Evolutionary conservation across 768 basidiomycete species (phyloP).

Genomic region (Tulasnella sp.): DNA sequence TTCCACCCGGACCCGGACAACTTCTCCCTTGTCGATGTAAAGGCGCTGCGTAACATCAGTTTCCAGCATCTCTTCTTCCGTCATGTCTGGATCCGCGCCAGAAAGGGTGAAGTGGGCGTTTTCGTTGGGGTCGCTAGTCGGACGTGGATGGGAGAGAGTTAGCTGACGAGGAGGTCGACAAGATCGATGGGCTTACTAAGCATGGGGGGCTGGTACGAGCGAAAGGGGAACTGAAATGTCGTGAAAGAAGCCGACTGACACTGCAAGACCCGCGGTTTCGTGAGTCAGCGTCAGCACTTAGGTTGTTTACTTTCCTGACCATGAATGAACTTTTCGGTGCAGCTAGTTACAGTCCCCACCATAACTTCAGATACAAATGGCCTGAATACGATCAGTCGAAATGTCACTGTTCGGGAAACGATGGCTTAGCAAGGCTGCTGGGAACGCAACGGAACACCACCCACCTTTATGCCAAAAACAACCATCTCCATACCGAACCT

Average conservation of each 20-base stretch:
- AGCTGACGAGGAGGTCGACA: not conserved
- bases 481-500: slow-evolving; percentile 91
- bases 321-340: slow-evolving; percentile 78
- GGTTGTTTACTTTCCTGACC: slow-evolving; percentile 47
- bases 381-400: slow-evolving; percentile 85
- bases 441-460: not conserved
- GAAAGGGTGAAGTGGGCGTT: slow-evolving; percentile 75
- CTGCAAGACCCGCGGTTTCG: slow-evolving; percentile 40
- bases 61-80: slow-evolving; percentile 61
- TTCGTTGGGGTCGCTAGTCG: slow-evolving; percentile 68
- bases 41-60: slow-evolving; percentile 61
- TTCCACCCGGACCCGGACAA: slow-evolving; percentile 73
- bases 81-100: slow-evolving; percentile 45
- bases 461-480: slow-evolving; percentile 90
- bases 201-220: slow-evolving; percentile 75
- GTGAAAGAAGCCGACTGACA: slow-evolving; percentile 88
- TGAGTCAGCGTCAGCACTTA: slow-evolving; percentile 4
- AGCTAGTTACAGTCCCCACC: slow-evolving; percentile 81
- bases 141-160: not conserved
- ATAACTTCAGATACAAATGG: slow-evolving; percentile 89
- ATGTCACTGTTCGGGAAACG: slow-evolving; percentile 56
- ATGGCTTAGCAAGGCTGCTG: not conserved
- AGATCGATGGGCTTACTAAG: slow-evolving; percentile 53
- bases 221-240: slow-evolving; percentile 80
- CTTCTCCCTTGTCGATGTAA: slow-evolving; percentile 75